Conservation (phyloP, 129 eudicot species). For the carrot (Daucus carota) region DH1_v3.0 NC_030389.2:37314001-37314500, state of each 20-base stretch:
- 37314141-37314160: neutral
- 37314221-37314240: neutral
- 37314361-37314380: neutral
- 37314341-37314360: neutral
- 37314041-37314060: neutral
- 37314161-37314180: too few relatives aligned
- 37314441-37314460: neutral
- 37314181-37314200: too few relatives aligned
- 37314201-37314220: too few relatives aligned
- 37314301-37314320: neutral
- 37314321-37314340: too few relatives aligned
- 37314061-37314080: neutral
- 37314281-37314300: neutral
- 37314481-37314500: neutral
- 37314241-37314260: neutral
- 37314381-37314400: neutral
- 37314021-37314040: neutral
- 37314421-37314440: neutral
- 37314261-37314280: neutral
- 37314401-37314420: neutral
- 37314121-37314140: neutral
- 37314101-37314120: neutral
- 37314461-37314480: neutral
- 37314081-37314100: neutral
- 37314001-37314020: neutral